Percentiles rank a stretch among this genome's conserved stretches.
These are phyloP conservation scores for Wickerhamomyces bisporus DNA, from an alignment of 805 yeast genomes.

Conservation along the genomic window DNA sequence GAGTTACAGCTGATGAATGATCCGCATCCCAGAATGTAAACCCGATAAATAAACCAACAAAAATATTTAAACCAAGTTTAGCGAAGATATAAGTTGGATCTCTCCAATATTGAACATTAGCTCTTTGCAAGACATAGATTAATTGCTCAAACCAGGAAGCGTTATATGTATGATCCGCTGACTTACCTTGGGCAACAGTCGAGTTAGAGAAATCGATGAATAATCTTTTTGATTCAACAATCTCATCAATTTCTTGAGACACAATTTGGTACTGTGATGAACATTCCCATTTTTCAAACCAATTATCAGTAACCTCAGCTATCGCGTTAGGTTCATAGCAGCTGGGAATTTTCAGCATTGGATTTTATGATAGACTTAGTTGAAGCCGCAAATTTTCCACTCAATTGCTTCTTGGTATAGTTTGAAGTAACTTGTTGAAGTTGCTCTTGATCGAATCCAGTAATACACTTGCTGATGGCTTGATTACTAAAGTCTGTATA, in stretches of 20 bases:
- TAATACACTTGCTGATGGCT: too few relatives aligned
- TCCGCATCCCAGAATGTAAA: conserved; percentile 63
- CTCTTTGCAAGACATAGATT: conserved; percentile 34
- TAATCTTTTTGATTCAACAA: conserved; percentile 23
- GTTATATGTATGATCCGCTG: conserved; percentile 18
- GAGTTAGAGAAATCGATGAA: neutral
- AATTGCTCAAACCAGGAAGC: conserved; percentile 42
- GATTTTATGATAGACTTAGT: too few relatives aligned
- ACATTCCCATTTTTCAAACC: conserved; percentile 35
- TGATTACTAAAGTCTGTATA: too few relatives aligned
- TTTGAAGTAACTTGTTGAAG: too few relatives aligned
- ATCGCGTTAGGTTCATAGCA: conserved; percentile 75
- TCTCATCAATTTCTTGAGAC: conserved; percentile 25
- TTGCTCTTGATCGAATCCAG: too few relatives aligned
- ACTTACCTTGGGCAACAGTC: conserved; percentile 3
- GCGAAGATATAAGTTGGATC: conserved; percentile 57
- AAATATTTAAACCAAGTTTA: conserved; percentile 41
- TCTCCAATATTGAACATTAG: conserved; percentile 45
- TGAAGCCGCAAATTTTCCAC: conserved; percentile 37
- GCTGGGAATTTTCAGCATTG: too few relatives aligned
- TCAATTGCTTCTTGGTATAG: too few relatives aligned
- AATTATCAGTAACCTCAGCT: conserved; percentile 34
- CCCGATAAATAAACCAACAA: conserved; percentile 62
- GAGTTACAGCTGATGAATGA: conserved; percentile 46
- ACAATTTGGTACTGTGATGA: conserved; percentile 30